Conservation (phyloP, 805 yeast genomes). For the Wickerhamomyces pijperi region DNA sequence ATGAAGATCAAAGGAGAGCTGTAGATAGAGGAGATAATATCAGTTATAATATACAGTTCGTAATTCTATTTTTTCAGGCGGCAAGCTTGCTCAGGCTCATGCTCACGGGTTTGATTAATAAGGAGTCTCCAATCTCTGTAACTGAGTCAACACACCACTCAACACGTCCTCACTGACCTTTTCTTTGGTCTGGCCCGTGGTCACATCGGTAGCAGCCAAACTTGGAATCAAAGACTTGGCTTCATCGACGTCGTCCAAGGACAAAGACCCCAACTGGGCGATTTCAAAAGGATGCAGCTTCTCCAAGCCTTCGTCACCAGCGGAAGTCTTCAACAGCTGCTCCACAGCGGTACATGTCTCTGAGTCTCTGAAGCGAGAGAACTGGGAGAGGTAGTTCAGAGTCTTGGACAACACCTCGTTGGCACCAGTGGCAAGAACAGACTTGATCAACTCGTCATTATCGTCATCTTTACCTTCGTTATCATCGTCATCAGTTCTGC, state of each 20-base stretch:
- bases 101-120: constrained; percentile 17
- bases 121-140: constrained; percentile 51
- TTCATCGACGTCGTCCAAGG: constrained; percentile 95
- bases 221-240: constrained; percentile 92
- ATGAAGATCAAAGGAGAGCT: constrained; percentile 26
- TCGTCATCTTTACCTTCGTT: constrained; percentile 20
- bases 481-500: constrained; percentile 21
- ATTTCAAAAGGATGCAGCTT: constrained; percentile 90
- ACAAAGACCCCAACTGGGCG: constrained; percentile 79
- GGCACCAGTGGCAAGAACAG: constrained; percentile 58
- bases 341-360: constrained; percentile 93
- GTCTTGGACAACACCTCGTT: constrained; percentile 88
- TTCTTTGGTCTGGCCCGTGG: constrained; percentile 15
- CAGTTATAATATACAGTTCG: not conserved
- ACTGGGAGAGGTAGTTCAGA: constrained; percentile 71
- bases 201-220: constrained; percentile 27
- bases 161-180: constrained; percentile 82
- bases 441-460: constrained; percentile 24
- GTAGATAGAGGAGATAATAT: not conserved
- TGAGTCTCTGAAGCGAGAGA: constrained; percentile 84
- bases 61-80: too few relatives aligned
- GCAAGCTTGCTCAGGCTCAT: too few relatives aligned
- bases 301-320: constrained; percentile 9
- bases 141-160: constrained; percentile 78
- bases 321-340: constrained; percentile 61